Conservation (phyloP, 2,329 filamentous ascomycete species). For the Penicillium sp. region DNA sequence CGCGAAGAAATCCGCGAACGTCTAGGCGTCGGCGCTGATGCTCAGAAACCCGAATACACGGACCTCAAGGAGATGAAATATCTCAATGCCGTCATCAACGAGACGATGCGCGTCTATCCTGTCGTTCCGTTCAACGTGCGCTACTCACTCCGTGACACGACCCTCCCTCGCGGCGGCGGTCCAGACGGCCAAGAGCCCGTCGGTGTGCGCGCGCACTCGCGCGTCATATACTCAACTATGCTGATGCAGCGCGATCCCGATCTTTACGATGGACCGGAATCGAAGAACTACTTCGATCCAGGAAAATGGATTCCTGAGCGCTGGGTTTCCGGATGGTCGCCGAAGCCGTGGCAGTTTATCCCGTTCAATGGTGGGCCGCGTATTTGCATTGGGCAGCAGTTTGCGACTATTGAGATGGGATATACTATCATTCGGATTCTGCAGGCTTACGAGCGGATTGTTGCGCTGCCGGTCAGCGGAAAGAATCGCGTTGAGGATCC, state of each 20-base stretch:
- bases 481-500: slow-evolving; percentile 37
- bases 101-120: slow-evolving; percentile 75
- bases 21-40: slow-evolving; percentile 60
- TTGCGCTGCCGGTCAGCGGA: slow-evolving; percentile 31
- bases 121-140: slow-evolving; percentile 78
- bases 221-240: slow-evolving; percentile 52
- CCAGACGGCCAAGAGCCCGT: slow-evolving; percentile 46
- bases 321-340: slow-evolving; percentile 51
- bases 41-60: slow-evolving; percentile 60
- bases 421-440: slow-evolving; percentile 47
- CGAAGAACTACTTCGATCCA: slow-evolving; percentile 40
- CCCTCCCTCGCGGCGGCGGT: slow-evolving; percentile 64
- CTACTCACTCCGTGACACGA: slow-evolving; percentile 68
- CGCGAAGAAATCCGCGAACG: slow-evolving; percentile 67
- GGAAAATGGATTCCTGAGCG: slow-evolving; percentile 50
- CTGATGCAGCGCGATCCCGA: slow-evolving; percentile 52
- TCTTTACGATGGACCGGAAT: slow-evolving; percentile 46
- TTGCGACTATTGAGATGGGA: slow-evolving; percentile 59
- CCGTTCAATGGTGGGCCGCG: slow-evolving; percentile 55
- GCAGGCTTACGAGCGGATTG: slow-evolving; percentile 41
- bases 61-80: slow-evolving; percentile 88
- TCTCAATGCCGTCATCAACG: slow-evolving; percentile 67
- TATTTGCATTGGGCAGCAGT: slow-evolving; percentile 60
- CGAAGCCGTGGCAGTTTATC: slow-evolving; percentile 55
- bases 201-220: slow-evolving; percentile 48